Conservation (phyloP, 2,329 filamentous ascomycete genomes). For the Rhynchosporium secalis region DNA sequence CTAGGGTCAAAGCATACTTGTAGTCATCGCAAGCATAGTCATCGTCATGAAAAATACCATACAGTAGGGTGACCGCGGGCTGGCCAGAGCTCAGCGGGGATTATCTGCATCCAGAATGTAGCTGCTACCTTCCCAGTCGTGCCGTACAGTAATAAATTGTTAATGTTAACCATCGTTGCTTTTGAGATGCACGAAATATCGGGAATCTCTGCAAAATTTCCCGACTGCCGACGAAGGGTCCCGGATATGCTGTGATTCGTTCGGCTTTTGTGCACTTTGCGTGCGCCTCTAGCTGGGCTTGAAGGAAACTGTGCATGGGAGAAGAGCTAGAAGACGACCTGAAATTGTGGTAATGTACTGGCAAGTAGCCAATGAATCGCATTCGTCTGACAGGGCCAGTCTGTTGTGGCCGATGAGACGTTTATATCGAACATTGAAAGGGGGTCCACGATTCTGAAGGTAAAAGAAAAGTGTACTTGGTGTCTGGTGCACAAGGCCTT, state of each 20-base stretch:
- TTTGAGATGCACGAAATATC: constrained; percentile 16
- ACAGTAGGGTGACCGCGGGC: background rate
- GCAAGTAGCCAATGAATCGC: too few species aligned
- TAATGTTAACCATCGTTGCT: background rate
- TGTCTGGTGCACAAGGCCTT: background rate
- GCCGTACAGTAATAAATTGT: background rate
- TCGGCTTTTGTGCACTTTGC: constrained; percentile 13
- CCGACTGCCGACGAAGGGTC: constrained; percentile 28
- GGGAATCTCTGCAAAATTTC: constrained; percentile 7
- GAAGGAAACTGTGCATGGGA: background rate
- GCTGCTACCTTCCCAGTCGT: constrained; percentile 3
- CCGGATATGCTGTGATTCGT: constrained; percentile 12
- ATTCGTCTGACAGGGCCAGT: too few species aligned
- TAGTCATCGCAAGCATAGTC: background rate
- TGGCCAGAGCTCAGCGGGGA: background rate
- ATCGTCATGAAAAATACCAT: background rate
- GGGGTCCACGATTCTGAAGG: too few species aligned
- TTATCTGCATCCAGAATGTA: background rate
- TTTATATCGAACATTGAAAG: too few species aligned
- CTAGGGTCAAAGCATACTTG: constrained; percentile 1
- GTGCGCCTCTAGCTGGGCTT: background rate
- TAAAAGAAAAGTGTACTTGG: background rate
- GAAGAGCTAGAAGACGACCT: too few species aligned
- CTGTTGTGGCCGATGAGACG: too few species aligned
- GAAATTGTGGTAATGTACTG: too few species aligned